Conservation (phyloP, 2,329 filamentous ascomycete species). For the Fusarium sublunatum region DNA sequence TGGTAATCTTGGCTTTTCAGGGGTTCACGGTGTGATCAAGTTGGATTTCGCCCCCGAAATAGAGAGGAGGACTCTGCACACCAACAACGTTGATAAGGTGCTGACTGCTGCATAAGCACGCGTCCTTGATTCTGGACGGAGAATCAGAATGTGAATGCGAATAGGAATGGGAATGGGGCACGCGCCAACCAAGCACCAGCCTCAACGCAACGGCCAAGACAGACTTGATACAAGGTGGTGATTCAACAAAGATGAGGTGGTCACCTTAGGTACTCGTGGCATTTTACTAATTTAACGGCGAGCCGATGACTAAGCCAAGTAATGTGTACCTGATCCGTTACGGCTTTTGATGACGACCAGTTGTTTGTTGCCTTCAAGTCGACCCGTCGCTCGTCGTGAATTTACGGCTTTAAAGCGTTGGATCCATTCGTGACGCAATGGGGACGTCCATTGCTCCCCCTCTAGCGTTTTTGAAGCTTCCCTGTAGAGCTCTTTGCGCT, state of each 20-base stretch:
- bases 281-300: background rate
- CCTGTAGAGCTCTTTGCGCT: slow-evolving; percentile 30
- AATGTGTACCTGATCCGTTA: background rate
- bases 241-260: slow-evolving; percentile 31
- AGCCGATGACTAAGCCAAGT: slow-evolving; percentile 20
- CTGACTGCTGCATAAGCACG: slow-evolving; percentile 21
- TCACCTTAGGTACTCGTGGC: background rate
- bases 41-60: background rate
- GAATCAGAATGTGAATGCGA: background rate
- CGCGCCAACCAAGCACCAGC: slow-evolving; percentile 20
- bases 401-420: slow-evolving; percentile 13
- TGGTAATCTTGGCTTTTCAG: slow-evolving; percentile 11
- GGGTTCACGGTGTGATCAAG: background rate
- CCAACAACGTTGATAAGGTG: slow-evolving; percentile 24
- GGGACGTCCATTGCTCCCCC: slow-evolving; percentile 23
- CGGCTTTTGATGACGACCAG: slow-evolving; percentile 23
- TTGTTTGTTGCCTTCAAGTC: slow-evolving; percentile 3
- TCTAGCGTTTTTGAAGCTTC: slow-evolving; percentile 31
- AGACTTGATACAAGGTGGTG: slow-evolving; percentile 11
- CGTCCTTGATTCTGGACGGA: background rate
- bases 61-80: background rate
- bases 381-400: slow-evolving; percentile 11
- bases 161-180: slow-evolving; percentile 12
- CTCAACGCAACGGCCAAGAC: slow-evolving; percentile 34
- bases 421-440: slow-evolving; percentile 41